Conservation (phyloP, 148 eudicot species). For the Fagopyrum tataricum region DNA sequence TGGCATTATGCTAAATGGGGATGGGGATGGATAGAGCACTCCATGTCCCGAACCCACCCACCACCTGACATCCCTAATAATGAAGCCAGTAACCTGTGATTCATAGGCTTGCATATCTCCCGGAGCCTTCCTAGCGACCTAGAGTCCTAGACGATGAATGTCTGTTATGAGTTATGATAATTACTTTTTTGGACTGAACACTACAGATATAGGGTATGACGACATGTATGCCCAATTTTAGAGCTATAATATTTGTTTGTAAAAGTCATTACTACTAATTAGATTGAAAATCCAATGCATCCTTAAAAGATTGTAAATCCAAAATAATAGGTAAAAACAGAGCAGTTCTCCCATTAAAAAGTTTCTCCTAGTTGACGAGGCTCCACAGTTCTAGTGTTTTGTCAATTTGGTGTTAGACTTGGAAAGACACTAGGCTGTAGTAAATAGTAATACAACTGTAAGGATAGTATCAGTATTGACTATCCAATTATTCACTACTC, state of each 20-base stretch:
- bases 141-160: not conserved
- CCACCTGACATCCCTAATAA: no score
- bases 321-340: not conserved
- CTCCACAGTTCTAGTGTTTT: not conserved
- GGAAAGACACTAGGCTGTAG: not conserved
- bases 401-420: not conserved
- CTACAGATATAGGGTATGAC: not conserved
- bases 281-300: not conserved
- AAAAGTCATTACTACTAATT: not conserved
- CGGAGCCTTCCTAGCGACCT: not conserved
- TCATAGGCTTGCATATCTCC: not conserved
- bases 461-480: not conserved
- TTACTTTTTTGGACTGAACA: not conserved
- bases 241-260: not conserved
- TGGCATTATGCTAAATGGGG: no score
- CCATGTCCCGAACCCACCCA: no score
- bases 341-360: not conserved
- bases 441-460: not conserved
- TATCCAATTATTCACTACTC: not conserved
- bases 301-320: not conserved
- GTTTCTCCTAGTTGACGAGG: not conserved
- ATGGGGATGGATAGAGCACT: no score
- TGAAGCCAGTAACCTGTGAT: not conserved
- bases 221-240: not conserved
- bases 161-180: not conserved